These are phyloP conservation scores for Ensete ventricosum DNA, from an alignment of 176 grass and related monocot genomes.

Conservation along the genomic window DNA sequence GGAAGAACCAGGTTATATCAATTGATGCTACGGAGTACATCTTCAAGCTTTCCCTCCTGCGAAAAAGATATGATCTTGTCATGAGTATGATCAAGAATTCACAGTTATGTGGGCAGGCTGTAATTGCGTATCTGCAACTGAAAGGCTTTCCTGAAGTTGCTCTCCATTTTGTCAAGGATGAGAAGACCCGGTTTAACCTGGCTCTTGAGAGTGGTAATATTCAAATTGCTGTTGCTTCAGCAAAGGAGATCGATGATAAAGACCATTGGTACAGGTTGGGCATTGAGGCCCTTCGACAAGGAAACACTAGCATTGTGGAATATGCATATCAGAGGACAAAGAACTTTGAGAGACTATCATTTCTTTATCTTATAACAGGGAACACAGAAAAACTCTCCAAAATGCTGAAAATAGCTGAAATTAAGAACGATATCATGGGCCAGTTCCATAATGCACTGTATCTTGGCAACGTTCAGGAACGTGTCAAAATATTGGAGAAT, in stretches of 20 bases:
- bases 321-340: constrained; percentile 85
- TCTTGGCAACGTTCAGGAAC: constrained; percentile 71
- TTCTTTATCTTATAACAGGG: constrained; percentile 77
- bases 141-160: constrained; percentile 98
- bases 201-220: constrained; percentile 90
- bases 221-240: constrained; percentile 86
- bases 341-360: constrained; percentile 86
- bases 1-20: constrained; percentile 66
- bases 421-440: constrained; percentile 78
- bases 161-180: constrained; percentile 97
- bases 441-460: constrained; percentile 81
- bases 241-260: constrained; percentile 88
- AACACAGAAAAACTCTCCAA: constrained; percentile 68
- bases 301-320: constrained; percentile 83
- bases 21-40: constrained; percentile 94
- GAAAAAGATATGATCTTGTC: constrained; percentile 86
- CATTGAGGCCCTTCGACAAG: constrained; percentile 71
- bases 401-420: constrained; percentile 72
- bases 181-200: constrained; percentile 85
- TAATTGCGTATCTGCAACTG: constrained; percentile 91
- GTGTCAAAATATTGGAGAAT: constrained; percentile 76
- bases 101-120: constrained; percentile 82
- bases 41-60: constrained; percentile 81
- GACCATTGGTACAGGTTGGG: constrained; percentile 87
- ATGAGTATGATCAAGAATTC: constrained; percentile 97